Evolutionary conservation across 1,284 basidiomycete genomes (phyloP), one percentile per base, ranked within the genome.

Genomic region (Malassezia obtusa): DNA sequence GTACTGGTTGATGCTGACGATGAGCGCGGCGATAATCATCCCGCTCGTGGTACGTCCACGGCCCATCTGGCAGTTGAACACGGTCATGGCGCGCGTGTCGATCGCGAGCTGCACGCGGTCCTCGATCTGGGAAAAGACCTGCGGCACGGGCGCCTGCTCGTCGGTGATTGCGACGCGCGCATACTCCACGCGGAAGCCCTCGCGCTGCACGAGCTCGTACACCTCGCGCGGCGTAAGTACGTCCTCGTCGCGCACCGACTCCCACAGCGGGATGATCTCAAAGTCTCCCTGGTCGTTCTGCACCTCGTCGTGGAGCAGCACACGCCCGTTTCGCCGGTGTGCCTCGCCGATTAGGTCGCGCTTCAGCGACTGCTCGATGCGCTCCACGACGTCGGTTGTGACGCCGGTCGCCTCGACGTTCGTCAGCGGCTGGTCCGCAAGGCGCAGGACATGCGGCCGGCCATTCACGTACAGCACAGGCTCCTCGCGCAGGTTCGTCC

Each of bases 201-300:
- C 70, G 19, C 60, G 45, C 46, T 64, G 63, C 21, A 72, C 61
- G 6, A 64, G 58, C 49, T 70, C 67, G 57, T 73, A 73, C 32
- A 71, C 69, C 59, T 92, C 89, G 56, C 84, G 79, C 1, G 94
- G 92, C 0, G 94, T 99, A 79, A 94, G 83, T 59, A 98, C 89
- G 57, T 98, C 90, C 22, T 81, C 78, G 54, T 89, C 85, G 2
- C 80, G 78, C 24, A 91, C 84, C 6, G 81, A 82, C 75, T 92
- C 89, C 91, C 89, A 94, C 28, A 78, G 75, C 5, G 71, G 71
- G n/a, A 73, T 62, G 15, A 77, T 71, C 17, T 70, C 82, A 76
- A 91, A 98, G 2, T 83, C 80, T 1, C 92, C 92, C 0, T 89
- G 86, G 26, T 86, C 81, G 57, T 90, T 89, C 75, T 95, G 90